Conservation (phyloP, 164 flowering plant species). For the Nymphaea thermarum region DNA sequence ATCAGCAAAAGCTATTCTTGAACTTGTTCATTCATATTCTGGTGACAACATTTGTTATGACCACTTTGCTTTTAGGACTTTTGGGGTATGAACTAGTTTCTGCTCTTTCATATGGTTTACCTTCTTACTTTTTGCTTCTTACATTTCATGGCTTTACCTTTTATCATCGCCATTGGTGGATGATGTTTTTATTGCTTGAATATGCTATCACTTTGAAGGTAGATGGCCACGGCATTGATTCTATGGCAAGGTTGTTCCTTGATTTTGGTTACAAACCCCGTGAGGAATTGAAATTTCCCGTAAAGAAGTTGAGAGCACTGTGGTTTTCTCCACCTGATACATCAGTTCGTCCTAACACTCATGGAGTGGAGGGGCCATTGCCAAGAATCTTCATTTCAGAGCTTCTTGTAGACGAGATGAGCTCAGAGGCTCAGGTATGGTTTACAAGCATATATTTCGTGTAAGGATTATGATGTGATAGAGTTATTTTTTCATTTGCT, state of each 20-base stretch:
- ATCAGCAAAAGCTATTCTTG: constrained; percentile 66
- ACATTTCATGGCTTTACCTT: background rate
- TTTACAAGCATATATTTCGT: no score
- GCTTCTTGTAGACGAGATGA: constrained; percentile 89
- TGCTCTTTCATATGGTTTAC: background rate
- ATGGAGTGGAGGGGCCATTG: constrained; percentile 70
- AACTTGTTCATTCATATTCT: constrained; percentile 54
- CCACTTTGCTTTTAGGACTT: constrained; percentile 83
- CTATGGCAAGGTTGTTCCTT: constrained; percentile 61
- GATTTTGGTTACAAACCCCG: constrained; percentile 63
- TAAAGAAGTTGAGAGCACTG: constrained; percentile 75
- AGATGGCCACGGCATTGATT: constrained; percentile 80
- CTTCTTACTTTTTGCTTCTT: background rate
- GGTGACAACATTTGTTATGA: constrained; percentile 60
- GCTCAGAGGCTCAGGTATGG: constrained; percentile 67
- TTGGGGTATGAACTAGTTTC: constrained; percentile 38
- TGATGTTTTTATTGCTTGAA: background rate
- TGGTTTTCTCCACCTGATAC: constrained; percentile 84
- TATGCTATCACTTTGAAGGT: constrained; percentile 24
- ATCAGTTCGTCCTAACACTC: constrained; percentile 21
- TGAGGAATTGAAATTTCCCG: constrained; percentile 78
- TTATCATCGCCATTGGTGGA: background rate
- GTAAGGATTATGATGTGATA: background rate
- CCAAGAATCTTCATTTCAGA: constrained; percentile 90
- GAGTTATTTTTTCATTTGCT: background rate